Conservation (phyloP, 495 filamentous ascomycete species). For the Penicillium roqueforti region DNA sequence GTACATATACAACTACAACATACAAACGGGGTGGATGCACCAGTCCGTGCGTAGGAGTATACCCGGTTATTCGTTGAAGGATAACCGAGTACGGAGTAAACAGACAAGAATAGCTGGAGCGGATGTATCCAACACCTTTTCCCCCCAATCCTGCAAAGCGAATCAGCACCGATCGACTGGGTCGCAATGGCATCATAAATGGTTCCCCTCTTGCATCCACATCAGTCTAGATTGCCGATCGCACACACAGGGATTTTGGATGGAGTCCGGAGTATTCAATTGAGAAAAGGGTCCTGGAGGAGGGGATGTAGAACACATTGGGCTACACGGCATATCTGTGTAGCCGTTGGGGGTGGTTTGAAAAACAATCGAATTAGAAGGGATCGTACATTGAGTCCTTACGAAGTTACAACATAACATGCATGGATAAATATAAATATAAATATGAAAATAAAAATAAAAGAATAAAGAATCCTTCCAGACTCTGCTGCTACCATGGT, state of each 20-base stretch:
- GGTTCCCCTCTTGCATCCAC: conserved; percentile 7
- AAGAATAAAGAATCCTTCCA: not conserved
- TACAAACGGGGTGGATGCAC: conserved; percentile 13
- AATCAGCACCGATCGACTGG: conserved; percentile 1
- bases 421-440: not conserved
- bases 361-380: not conserved
- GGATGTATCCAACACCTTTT: not conserved
- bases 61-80: not conserved
- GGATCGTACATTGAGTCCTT: too few species aligned
- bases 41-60: not conserved
- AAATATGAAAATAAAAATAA: not conserved
- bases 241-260: conserved; percentile 1
- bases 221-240: conserved; percentile 26
- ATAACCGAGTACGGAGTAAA: not conserved
- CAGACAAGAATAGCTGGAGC: not conserved
- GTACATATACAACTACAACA: too few species aligned
- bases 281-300: not conserved
- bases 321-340: conserved; percentile 12
- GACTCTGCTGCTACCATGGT: conserved; percentile 5
- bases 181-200: conserved; percentile 23
- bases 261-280: too few species aligned
- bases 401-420: too few species aligned
- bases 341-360: conserved; percentile 12
- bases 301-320: not conserved
- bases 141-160: not conserved